Base-by-base conservation (phyloP, 2,329 filamentous ascomycete genomes). In the Ascochyta lentis region DNA sequence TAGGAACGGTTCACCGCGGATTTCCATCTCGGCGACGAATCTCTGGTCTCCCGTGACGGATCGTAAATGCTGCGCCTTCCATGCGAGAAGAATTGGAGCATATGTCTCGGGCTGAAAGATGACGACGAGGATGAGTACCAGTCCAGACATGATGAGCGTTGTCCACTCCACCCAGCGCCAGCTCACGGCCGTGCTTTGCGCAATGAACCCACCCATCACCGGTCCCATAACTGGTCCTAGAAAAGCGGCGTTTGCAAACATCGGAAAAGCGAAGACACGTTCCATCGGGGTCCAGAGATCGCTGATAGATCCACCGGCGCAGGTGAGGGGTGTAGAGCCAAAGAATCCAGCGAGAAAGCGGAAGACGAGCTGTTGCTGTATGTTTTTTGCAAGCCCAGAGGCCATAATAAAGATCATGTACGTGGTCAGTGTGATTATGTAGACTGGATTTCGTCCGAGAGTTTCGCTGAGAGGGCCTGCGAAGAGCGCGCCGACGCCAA, bases 341-440 rank as follows among this genome's bases (percentile, higher is more conserved):
- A 71, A 83, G 51, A 82, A 76, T 0, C 81, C 81, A 19, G 76
- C 78, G 48, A 81, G 80, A 61, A 83, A 82, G 12, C 81, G 77
- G 48, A 79, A 80, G 37, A 79, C 68, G 60, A 82, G 71, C 31
- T 82, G 66, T 0, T 80, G 81, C 46, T 82, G 79, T 4, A 82
- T 68, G 54, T 83, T 80, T 48, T 81, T 65, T 4, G 73, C 72
- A 1, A 75, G 50, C 10, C 67, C 73, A 10, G 72, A 60, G 6
- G 62, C 64, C 49, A 76, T 60, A 15, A 70, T 65, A 54, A 73
- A 75, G 33, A 67, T 75, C 61, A 49, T 74, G 45, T 68, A 72
- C 19, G 66, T 31, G 24, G 58, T 54, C 22, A 67, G 53, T 3
- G 65, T 67, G 5, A 54, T 49, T n/a, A 72, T 62, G 27, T 68